Evolutionary conservation across 495 filamentous ascomycete species (phyloP), one percentile per base, ranked within the genome.

Genomic region (Trypethelium eluteriae): DNA sequence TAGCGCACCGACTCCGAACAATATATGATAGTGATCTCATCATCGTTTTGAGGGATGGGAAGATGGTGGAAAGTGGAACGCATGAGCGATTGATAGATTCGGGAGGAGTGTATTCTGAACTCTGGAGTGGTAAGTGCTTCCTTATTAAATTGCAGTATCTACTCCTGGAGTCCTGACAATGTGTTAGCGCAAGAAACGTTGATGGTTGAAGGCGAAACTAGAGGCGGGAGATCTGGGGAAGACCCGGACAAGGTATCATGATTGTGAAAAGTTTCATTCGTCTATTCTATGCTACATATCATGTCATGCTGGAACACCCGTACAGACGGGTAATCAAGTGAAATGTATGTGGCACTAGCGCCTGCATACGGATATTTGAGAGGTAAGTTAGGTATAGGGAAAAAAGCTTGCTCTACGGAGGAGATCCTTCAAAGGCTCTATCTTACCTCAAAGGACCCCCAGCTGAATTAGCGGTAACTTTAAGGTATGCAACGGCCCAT

Each of bases 11-110:
- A 46, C 77, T 98, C 68, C 82, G 95, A 41, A 98, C 94, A 1
- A 96, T 98, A 71, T 96, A 87, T 70, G 94, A 98, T 73, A 92
- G 91, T 64, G 94, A 96, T 76, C 44, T 77, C 12, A 98, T 98
- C 71, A 91, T 98, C 69, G 95, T 98, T 38, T 73, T 98, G 68
- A 88, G 86, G 73, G 86, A 90, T 68, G 94, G 94, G 0, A 77
- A 81, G 11, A 91, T 97, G 49, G 90, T 86, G 36, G 94, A 98
- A 77, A 83, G 81, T 44, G 94, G 95, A 0, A 95, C 89, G 12
- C 94, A 98, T 74, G 82, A 85, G 41, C 83, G 95, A 75, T 77
- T 98, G 63, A 85, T 98, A 67, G 88, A 93, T 66, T 80, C 77
- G 16, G 84, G 83, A 2, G 94, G 95, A 4, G 80, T 96, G 9